These are phyloP conservation scores for Kuraishia hungarica DNA, from an alignment of 805 yeast genomes.

Conservation along the genomic window DNA sequence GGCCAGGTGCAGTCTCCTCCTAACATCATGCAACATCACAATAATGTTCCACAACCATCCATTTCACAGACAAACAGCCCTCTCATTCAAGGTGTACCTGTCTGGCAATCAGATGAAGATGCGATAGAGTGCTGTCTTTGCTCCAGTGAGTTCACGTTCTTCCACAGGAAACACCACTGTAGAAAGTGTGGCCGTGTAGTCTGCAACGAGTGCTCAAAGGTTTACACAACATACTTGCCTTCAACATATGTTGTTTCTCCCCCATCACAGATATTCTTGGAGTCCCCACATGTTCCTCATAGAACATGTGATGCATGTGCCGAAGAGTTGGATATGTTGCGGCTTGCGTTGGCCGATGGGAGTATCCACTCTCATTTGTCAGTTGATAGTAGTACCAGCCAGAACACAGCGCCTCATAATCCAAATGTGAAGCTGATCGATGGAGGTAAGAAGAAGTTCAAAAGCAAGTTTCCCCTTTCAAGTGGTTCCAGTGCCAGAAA, in stretches of 20 bases:
- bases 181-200: constrained; percentile 73
- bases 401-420: background rate
- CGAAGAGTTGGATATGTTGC: constrained; percentile 46
- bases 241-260: constrained; percentile 50
- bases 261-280: constrained; percentile 37
- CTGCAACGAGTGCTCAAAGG: constrained; percentile 59
- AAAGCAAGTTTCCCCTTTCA: background rate
- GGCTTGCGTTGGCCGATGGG: constrained; percentile 27
- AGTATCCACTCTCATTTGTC: constrained; percentile 6
- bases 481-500: background rate
- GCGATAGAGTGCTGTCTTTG: constrained; percentile 50
- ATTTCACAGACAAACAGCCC: background rate
- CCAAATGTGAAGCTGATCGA: background rate
- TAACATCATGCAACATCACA: background rate
- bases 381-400: constrained; percentile 7
- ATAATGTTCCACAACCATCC: background rate
- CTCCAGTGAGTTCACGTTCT: constrained; percentile 39
- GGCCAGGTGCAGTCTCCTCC: background rate
- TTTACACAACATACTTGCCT: constrained; percentile 45
- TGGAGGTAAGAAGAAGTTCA: background rate
- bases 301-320: constrained; percentile 72
- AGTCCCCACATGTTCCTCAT: constrained; percentile 47
- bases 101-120: constrained; percentile 67
- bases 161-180: constrained; percentile 77
- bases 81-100: constrained; percentile 24